Percentiles rank a stretch among this genome's conserved stretches.
Evolutionary conservation across 495 filamentous ascomycete genomes (phyloP).

Genomic region (Penicillium salamii): DNA sequence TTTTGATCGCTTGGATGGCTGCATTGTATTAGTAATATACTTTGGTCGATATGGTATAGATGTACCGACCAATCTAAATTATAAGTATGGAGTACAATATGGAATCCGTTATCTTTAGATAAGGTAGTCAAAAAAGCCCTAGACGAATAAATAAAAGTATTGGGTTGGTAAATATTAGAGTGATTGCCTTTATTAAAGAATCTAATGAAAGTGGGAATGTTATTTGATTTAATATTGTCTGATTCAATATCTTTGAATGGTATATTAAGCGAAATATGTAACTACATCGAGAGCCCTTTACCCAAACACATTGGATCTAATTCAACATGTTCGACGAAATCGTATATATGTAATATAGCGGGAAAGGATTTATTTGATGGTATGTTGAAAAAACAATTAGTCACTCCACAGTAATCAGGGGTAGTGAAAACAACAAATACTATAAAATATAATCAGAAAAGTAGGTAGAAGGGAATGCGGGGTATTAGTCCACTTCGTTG

Average conservation of each 20-base stretch:
- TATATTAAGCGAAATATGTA: conserved; percentile 12
- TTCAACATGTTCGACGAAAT: conserved; percentile 13
- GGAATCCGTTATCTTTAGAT: conserved; percentile 1
- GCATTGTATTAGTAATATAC: neutral
- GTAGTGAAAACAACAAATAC: too few relatives aligned
- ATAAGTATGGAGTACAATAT: conserved; percentile 11
- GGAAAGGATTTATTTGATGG: conserved; percentile 5
- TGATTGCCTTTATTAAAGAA: conserved; percentile 7
- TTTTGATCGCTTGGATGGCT: conserved; percentile 13
- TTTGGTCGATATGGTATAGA: too few relatives aligned
- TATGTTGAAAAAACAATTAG: neutral
- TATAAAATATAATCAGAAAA: too few relatives aligned
- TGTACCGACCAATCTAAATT: conserved; percentile 7
- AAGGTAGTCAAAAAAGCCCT: conserved; percentile 7
- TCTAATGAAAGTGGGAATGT: conserved; percentile 7
- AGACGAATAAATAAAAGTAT: conserved; percentile 4
- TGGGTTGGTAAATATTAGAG: neutral
- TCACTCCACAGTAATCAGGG: too few relatives aligned
- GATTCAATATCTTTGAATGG: conserved; percentile 5
- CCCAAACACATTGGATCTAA: conserved; percentile 7
- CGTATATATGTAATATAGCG: conserved; percentile 5
- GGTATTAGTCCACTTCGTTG: too few relatives aligned
- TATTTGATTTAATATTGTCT: conserved; percentile 4
- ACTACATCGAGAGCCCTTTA: conserved; percentile 11
- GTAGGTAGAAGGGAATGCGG: too few relatives aligned